Percentiles rank a stretch among this genome's conserved stretches.
Evolutionary conservation across 371 early-diverging fungal genomes (phyloP).

Genomic region (Mucor ambiguus): DNA sequence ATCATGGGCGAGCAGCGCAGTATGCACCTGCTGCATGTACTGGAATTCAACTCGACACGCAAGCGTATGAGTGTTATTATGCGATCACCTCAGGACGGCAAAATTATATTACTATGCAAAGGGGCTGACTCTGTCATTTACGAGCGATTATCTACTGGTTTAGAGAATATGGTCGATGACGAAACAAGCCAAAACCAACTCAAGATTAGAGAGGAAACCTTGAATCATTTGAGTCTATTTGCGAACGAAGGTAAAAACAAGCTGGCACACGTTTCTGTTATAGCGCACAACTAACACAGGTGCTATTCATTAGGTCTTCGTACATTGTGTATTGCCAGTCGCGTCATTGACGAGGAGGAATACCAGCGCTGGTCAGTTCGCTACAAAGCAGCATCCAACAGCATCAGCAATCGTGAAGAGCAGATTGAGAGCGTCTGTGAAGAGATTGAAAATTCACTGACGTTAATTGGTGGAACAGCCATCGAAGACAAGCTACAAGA

Average conservation of each 20-base stretch:
- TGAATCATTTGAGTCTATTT: constrained; percentile 60
- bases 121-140: constrained; percentile 80
- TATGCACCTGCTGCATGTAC: constrained; percentile 71
- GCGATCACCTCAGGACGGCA: constrained; percentile 66
- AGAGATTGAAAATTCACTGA: constrained; percentile 72
- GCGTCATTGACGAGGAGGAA: constrained; percentile 72
- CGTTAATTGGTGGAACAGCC: constrained; percentile 83
- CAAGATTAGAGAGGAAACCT: constrained; percentile 44
- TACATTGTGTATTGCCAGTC: constrained; percentile 87
- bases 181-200: constrained; percentile 52
- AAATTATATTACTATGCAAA: constrained; percentile 74
- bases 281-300: neutral
- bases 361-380: constrained; percentile 80
- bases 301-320: constrained; percentile 69
- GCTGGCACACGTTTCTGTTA: neutral
- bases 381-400: constrained; percentile 80
- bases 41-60: constrained; percentile 87
- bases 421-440: constrained; percentile 85
- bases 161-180: constrained; percentile 34
- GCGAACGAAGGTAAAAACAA: constrained; percentile 72
- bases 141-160: constrained; percentile 53
- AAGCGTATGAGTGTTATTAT: constrained; percentile 88
- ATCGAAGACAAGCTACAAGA: constrained; percentile 95
- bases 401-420: constrained; percentile 80
- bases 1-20: constrained; percentile 72